These are phyloP conservation scores for Schizonepeta tenuifolia DNA, from an alignment of 257 asterid genomes.

Conservation along the genomic window DNA sequence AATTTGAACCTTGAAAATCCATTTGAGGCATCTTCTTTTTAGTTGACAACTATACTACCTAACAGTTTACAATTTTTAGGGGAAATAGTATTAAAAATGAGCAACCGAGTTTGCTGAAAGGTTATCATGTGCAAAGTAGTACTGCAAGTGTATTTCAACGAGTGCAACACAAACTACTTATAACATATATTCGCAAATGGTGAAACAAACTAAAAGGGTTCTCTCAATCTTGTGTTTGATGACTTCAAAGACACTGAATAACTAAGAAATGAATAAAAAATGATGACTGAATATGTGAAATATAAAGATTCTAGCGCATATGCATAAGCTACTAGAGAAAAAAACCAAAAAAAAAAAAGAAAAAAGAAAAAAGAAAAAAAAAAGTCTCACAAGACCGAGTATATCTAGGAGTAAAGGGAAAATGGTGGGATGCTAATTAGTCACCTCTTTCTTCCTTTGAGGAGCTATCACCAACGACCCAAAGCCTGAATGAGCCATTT, in stretches of 20 bases:
- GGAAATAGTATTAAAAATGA: neutral
- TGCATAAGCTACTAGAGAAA: neutral
- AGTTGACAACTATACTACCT: neutral
- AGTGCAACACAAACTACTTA: neutral
- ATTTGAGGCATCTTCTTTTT: neutral
- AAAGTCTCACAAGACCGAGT: neutral
- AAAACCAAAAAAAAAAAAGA: no score
- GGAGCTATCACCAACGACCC: constrained; percentile 9
- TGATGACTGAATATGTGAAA: neutral
- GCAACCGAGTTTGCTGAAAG: neutral
- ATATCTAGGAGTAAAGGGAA: neutral
- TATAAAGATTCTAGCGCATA: neutral
- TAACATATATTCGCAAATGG: neutral
- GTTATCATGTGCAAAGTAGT: neutral
- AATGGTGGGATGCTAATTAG: neutral
- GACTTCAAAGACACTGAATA: constrained; percentile 4
- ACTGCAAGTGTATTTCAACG: neutral
- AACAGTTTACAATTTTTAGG: neutral
- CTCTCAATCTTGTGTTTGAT: neutral
- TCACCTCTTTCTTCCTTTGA: constrained; percentile 22
- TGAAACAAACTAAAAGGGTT: neutral
- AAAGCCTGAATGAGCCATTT: constrained; percentile 4
- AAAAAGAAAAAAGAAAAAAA: neutral
- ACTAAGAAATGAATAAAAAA: neutral
- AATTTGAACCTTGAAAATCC: neutral